phyloP scores from a whole-genome alignment of 2,329 filamentous ascomycete genomes.

The Calonectria pteridis region DNA sequence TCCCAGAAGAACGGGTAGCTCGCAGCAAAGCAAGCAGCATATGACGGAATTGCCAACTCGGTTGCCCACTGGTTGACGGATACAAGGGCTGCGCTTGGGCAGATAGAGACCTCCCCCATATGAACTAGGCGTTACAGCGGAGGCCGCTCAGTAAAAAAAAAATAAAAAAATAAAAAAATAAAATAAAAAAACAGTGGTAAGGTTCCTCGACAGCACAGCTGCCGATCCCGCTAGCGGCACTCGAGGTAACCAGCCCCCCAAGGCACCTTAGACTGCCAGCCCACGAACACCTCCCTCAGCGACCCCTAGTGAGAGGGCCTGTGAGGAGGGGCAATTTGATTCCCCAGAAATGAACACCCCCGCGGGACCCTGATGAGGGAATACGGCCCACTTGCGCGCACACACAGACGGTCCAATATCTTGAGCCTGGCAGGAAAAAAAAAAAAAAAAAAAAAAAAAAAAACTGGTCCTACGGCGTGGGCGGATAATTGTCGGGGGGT shows the following conservation, averaged over 20 bases:
- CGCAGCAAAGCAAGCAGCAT: background rate
- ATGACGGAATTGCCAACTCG: background rate
- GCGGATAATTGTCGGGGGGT: constrained; percentile 15
- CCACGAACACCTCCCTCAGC: constrained; percentile 5
- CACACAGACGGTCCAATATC: constrained; percentile 7
- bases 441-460: background rate
- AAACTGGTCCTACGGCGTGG: background rate
- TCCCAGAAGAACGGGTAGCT: background rate
- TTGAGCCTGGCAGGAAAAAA: background rate
- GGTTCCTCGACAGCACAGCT: background rate
- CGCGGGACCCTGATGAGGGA: constrained; percentile 8
- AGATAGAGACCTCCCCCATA: background rate
- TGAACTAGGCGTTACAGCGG: background rate
- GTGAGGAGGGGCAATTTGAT: constrained; percentile 12
- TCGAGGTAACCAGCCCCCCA: background rate
- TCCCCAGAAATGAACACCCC: constrained; percentile 8
- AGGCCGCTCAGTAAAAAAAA: background rate
- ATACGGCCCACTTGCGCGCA: constrained; percentile 11
- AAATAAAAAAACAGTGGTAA: background rate
- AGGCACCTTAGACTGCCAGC: background rate
- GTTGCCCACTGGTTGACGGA: background rate
- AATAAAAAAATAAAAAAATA: too few relatives aligned
- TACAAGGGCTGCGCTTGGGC: background rate
- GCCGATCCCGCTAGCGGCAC: constrained; percentile 9
- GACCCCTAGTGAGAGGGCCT: constrained; percentile 1